phyloP scores from a whole-genome alignment of 208 protist species.

The Trypanosoma melophagium region DNA sequence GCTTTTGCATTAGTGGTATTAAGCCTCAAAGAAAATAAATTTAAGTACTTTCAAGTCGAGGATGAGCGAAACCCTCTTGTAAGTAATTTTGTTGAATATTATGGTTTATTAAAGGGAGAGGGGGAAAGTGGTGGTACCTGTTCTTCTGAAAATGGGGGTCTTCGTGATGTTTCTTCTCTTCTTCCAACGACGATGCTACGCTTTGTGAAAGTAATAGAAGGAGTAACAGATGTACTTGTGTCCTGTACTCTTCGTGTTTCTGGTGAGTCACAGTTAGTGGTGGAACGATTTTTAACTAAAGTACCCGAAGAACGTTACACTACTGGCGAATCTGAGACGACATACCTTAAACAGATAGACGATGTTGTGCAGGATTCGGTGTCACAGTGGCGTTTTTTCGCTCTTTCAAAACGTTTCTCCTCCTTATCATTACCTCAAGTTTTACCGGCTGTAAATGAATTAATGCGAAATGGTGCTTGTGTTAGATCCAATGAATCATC shows the following conservation, averaged over 20 bases:
- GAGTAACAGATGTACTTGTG: constrained; percentile 79
- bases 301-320: constrained; percentile 70
- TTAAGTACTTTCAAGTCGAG: constrained; percentile 78
- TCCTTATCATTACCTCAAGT: constrained; percentile 16
- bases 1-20: constrained; percentile 67
- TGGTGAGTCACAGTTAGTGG: constrained; percentile 29
- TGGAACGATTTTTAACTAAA: constrained; percentile 72
- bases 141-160: background rate
- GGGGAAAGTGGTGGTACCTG: background rate
- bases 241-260: constrained; percentile 66
- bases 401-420: constrained; percentile 23
- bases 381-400: constrained; percentile 54
- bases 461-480: constrained; percentile 33
- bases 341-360: constrained; percentile 49
- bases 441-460: constrained; percentile 14
- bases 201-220: constrained; percentile 85
- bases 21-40: constrained; percentile 82
- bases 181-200: constrained; percentile 30
- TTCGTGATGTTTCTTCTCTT: background rate
- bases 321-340: constrained; percentile 65
- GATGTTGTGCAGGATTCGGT: constrained; percentile 51
- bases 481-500: constrained; percentile 50
- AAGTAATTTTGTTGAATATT: constrained; percentile 87
- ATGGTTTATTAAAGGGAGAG: constrained; percentile 54
- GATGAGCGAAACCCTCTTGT: constrained; percentile 41